Evolutionary conservation across 371 early-diverging fungal species (phyloP).

Genomic region (Apophysomyces elegans): DNA sequence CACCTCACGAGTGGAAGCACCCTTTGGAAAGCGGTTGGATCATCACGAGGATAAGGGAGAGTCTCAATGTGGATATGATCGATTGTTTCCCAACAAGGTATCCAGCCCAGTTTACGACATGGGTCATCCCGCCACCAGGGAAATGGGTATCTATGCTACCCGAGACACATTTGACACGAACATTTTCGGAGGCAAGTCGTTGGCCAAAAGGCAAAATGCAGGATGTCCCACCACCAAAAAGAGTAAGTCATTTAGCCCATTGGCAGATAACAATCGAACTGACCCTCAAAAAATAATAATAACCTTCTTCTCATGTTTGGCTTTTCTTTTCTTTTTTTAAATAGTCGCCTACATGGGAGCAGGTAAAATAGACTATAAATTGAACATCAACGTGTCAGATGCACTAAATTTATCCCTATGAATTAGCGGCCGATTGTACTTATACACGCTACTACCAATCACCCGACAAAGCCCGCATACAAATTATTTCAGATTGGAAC

Average conservation of each 20-base stretch:
- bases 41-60: conserved; percentile 11
- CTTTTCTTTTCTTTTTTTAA: conserved; percentile 12
- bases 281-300: not conserved
- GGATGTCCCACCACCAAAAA: conserved; percentile 50
- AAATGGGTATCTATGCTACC: conserved; percentile 9
- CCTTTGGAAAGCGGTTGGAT: conserved; percentile 1
- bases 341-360: conserved; percentile 31
- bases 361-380: conserved; percentile 22
- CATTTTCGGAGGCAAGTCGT: conserved; percentile 14
- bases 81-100: conserved; percentile 13
- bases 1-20: conserved; percentile 22
- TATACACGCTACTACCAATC: conserved; percentile 66
- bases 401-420: conserved; percentile 17
- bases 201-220: conserved; percentile 40
- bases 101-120: conserved; percentile 5
- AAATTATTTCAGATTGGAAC: conserved; percentile 81
- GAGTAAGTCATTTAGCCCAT: conserved; percentile 27
- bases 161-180: conserved; percentile 6
- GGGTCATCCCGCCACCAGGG: conserved; percentile 9
- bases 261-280: too few species aligned
- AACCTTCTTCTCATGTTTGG: conserved; percentile 2
- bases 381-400: conserved; percentile 17
- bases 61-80: conserved; percentile 41
- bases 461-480: conserved; percentile 62
- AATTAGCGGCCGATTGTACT: conserved; percentile 78